Conservation (phyloP, 371 early-diverging fungal genomes). For the Mortierella sp. region DNA sequence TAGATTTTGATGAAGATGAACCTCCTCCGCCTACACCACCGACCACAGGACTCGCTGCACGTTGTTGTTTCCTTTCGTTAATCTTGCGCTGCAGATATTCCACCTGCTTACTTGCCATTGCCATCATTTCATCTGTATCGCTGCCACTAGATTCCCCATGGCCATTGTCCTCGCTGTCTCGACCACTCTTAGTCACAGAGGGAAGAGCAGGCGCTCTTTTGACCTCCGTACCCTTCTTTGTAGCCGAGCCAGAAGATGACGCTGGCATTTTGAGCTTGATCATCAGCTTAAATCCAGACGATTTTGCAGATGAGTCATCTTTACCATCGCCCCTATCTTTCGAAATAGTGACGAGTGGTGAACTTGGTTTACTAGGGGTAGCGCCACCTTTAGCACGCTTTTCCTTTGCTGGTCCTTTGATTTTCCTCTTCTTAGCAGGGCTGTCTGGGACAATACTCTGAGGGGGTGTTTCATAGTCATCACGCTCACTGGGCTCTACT, state of each 20-base stretch:
- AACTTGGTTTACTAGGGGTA: neutral
- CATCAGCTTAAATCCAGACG: constrained; percentile 32
- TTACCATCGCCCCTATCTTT: constrained; percentile 10
- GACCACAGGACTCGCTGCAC: constrained; percentile 11
- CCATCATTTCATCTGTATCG: constrained; percentile 54
- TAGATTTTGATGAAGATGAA: constrained; percentile 13
- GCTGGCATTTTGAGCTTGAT: constrained; percentile 49
- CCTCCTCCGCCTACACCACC: neutral
- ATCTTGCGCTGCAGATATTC: constrained; percentile 51
- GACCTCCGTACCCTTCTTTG: constrained; percentile 1
- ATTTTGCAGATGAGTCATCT: constrained; percentile 17
- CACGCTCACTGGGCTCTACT: constrained; percentile 11
- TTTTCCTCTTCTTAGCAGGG: constrained; percentile 27
- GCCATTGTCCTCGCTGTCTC: neutral
- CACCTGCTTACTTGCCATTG: constrained; percentile 35
- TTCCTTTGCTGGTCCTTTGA: neutral
- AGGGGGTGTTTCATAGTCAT: neutral
- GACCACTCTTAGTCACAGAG: constrained; percentile 5
- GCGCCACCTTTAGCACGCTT: constrained; percentile 7
- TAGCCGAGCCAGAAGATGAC: neutral
- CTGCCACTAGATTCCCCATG: constrained; percentile 20
- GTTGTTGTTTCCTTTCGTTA: constrained; percentile 33
- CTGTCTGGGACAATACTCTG: constrained; percentile 4
- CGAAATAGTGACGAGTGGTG: constrained; percentile 30
- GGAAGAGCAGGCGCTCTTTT: constrained; percentile 16